phyloP scores from a whole-genome alignment of 345 rosid genomes.

The Kernera saxatilis region DNA sequence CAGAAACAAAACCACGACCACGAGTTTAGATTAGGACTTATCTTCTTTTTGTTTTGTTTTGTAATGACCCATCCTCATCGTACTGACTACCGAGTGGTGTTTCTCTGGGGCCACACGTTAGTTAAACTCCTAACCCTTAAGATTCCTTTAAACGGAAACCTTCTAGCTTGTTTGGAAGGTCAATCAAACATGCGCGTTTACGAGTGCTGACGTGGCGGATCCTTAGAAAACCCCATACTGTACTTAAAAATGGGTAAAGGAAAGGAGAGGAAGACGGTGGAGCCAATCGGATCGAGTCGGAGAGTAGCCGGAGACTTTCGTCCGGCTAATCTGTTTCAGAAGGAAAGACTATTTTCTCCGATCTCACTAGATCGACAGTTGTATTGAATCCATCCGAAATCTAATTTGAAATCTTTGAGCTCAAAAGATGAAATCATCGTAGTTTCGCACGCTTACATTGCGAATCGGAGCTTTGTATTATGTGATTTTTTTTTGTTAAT shows the following conservation, averaged over 20 bases:
- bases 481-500: not conserved
- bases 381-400: not conserved
- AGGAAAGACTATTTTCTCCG: not conserved
- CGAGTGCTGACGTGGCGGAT: constrained; percentile 19
- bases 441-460: not conserved
- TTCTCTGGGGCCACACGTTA: not conserved
- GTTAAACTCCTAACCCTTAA: not conserved
- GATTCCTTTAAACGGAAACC: not conserved
- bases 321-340: not conserved
- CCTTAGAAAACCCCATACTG: not conserved
- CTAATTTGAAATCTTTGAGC: constrained; percentile 8
- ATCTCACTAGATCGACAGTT: constrained; percentile 8
- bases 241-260: not conserved
- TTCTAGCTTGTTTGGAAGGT: not conserved
- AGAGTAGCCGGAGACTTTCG: constrained; percentile 10
- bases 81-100: not conserved
- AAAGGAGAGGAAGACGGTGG: constrained; percentile 1
- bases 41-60: constrained; percentile 9
- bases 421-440: not conserved
- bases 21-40: constrained; percentile 18
- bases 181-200: not conserved
- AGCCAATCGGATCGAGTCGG: constrained; percentile 16
- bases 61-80: constrained; percentile 1
- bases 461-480: constrained; percentile 4
- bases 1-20: constrained; percentile 3